phyloP scores from a whole-genome alignment of 495 filamentous ascomycete genomes.

The Penicillium pancosmium region DNA sequence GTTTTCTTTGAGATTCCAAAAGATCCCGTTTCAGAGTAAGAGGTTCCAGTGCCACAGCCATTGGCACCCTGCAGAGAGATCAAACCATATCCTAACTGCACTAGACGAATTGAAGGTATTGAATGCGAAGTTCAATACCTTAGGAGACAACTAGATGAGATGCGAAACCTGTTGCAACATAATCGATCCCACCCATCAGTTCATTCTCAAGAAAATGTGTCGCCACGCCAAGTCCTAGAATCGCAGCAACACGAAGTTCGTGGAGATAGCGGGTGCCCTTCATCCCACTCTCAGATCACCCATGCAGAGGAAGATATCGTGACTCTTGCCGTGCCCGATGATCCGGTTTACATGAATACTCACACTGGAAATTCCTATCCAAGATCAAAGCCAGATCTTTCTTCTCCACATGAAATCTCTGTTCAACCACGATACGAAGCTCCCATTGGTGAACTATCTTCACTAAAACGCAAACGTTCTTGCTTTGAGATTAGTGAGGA shows the following conservation, averaged over 20 bases:
- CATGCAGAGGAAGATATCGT: background rate
- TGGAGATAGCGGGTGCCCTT: conserved; percentile 12
- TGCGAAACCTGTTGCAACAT: conserved; percentile 28
- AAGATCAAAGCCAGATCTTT: conserved; percentile 15
- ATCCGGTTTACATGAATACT: conserved; percentile 4
- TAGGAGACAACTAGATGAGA: conserved; percentile 31
- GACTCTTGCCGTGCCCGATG: background rate
- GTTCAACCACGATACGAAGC: conserved; percentile 12
- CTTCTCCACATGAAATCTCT: conserved; percentile 17
- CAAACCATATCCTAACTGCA: background rate
- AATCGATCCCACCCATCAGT: conserved; percentile 1
- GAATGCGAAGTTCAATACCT: conserved; percentile 38
- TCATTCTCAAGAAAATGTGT: conserved; percentile 3
- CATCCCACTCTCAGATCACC: conserved; percentile 12
- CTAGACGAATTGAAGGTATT: conserved; percentile 35
- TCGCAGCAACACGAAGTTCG: conserved; percentile 6
- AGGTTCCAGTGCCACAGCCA: background rate
- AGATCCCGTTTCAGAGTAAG: conserved; percentile 38
- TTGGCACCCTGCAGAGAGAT: background rate
- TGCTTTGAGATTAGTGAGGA: conserved; percentile 41
- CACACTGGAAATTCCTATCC: conserved; percentile 3
- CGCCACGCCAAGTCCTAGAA: conserved; percentile 11
- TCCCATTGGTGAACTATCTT: background rate
- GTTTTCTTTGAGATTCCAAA: conserved; percentile 43
- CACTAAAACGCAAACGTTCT: conserved; percentile 34